Evolutionary conservation across 768 basidiomycete genomes (phyloP).

Genomic region (Serendipita indica): DNA sequence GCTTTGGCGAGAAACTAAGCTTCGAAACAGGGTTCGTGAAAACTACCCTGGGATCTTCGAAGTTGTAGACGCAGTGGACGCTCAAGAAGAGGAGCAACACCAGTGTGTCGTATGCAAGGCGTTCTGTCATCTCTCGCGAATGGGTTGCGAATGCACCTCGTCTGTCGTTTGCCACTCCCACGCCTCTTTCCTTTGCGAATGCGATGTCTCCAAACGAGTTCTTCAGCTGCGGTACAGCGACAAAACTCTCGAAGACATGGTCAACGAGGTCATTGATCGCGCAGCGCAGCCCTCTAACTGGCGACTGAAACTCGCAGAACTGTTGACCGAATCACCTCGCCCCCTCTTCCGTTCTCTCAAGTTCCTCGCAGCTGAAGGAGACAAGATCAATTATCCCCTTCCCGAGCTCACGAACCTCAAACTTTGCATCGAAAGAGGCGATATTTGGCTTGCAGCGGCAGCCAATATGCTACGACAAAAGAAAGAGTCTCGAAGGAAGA

Average conservation of each 20-base stretch:
- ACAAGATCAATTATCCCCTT: slow-evolving; percentile 64
- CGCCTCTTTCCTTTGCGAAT: slow-evolving; percentile 57
- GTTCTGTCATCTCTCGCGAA: slow-evolving; percentile 90
- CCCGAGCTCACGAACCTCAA: slow-evolving; percentile 57
- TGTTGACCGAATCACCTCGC: slow-evolving; percentile 51
- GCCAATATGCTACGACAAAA: slow-evolving; percentile 18
- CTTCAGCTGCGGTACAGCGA: slow-evolving; percentile 75
- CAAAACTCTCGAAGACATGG: slow-evolving; percentile 53
- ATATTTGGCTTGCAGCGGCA: slow-evolving; percentile 78
- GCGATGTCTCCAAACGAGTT: slow-evolving; percentile 38
- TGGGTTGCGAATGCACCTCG: slow-evolving; percentile 61
- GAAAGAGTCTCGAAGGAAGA: slow-evolving; percentile 17
- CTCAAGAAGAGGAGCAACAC: slow-evolving; percentile 78
- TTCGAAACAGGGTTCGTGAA: slow-evolving; percentile 47
- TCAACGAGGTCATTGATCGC: slow-evolving; percentile 49
- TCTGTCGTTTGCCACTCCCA: slow-evolving; percentile 79
- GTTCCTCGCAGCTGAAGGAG: slow-evolving; percentile 74
- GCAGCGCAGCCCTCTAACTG: slow-evolving; percentile 63
- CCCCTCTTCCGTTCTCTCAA: slow-evolving; percentile 66
- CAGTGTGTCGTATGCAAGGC: slow-evolving; percentile 88
- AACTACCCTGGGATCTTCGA: slow-evolving; percentile 42
- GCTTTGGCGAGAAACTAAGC: slow-evolving; percentile 64
- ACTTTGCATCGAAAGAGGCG: slow-evolving; percentile 66
- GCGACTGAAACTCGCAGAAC: slow-evolving; percentile 51
- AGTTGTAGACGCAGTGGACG: slow-evolving; percentile 60